Evolutionary conservation across 1,284 basidiomycete genomes (phyloP), one percentile per base, ranked within the genome.

Genomic region (Testicularia cyperi): DNA sequence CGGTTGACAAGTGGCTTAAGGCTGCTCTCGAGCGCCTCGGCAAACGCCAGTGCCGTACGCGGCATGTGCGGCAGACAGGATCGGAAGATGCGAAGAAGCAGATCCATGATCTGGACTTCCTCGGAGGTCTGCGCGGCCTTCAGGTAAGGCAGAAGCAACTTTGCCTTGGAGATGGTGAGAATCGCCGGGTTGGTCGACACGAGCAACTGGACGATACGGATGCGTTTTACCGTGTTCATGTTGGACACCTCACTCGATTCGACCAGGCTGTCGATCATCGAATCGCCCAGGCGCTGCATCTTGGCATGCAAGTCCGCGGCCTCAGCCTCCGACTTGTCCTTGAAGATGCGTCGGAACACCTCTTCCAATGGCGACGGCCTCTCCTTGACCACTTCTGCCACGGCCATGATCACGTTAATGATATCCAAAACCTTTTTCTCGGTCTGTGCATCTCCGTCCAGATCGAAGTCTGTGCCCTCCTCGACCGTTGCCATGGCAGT

Each of bases 191-290:
- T 86, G 1, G 88, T 87, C 2, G 84, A 82, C 5, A 85, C 83
- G 60, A 96, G 85, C 1, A 92, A 78, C 72, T 90, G 84, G 25
- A 95, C 86, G 0, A 90, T 89, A 62, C 87, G 82, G 57, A 95
- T 83, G 71, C 63, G 60, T n/a, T 63, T 68, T 38, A 68, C 55
- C 10, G 58, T 57, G 14, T 54, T 48, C 13, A 42, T 27, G 34
- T 32, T 43, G 34, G 86, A 85, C 16, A 86, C 77, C 66, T 86
- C 85, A 5, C 86, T 84, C 0, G 86, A 87, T 77, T 92, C 92
- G 5, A 92, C 88, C 14, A 97, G 80, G 12, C 85, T 85, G 71
- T 90, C 88, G 41, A 96, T 89, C 60, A 97, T 78, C 0, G 83
- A 82, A 67, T 92, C 88, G 58, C 87, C 89, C 21, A 92, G 84